phyloP scores from a whole-genome alignment of 305 asterid species.

The Rubia balearica region DNA sequence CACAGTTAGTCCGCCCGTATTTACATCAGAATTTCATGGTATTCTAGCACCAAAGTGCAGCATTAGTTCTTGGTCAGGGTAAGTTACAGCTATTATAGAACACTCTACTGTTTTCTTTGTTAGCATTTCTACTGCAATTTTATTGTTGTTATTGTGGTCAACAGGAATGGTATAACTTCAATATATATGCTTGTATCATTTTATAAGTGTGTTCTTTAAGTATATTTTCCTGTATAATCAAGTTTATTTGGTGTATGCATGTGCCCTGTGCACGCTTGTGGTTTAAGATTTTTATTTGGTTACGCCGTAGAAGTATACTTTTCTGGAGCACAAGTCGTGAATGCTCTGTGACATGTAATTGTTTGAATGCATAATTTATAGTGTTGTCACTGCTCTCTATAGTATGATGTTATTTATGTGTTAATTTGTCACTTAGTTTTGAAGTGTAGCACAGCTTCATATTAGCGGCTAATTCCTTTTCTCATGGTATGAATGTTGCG shows the following conservation, averaged over 20 bases:
- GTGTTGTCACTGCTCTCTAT: neutral
- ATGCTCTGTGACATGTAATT: neutral
- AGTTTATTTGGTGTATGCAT: constrained; percentile 4
- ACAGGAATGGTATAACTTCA: neutral
- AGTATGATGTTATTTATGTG: too few species aligned
- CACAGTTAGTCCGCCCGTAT: constrained; percentile 21
- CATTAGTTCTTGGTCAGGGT: constrained; percentile 32
- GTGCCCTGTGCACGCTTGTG: neutral
- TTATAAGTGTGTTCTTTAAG: neutral
- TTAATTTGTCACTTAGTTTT: neutral
- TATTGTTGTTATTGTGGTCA: neutral
- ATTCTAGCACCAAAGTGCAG: constrained; percentile 21
- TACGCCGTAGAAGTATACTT: neutral
- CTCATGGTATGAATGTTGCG: neutral
- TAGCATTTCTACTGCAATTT: neutral
- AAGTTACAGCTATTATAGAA: constrained; percentile 13
- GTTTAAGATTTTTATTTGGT: neutral
- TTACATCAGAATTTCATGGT: constrained; percentile 25
- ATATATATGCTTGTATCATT: neutral
- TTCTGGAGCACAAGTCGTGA: too few species aligned
- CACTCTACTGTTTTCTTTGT: neutral
- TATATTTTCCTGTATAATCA: neutral
- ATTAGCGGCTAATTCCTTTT: neutral
- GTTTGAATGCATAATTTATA: neutral
- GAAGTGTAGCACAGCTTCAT: neutral